Evolutionary conservation across 768 basidiomycete species (phyloP).

Genomic region (Suillus brevipes): DNA sequence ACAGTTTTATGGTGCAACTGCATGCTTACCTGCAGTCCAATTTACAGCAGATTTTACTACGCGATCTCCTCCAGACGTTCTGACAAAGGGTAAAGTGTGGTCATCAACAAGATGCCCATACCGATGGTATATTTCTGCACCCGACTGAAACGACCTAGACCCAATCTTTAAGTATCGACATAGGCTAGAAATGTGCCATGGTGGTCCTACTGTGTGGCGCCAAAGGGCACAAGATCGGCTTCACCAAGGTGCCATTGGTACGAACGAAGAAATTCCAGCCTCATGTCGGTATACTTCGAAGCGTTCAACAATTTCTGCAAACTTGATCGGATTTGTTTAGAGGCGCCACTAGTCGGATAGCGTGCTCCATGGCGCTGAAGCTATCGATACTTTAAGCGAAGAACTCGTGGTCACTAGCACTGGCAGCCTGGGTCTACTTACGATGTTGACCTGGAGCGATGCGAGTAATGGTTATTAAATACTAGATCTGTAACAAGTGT

Average conservation of each 20-base stretch:
- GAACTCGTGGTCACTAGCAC: not conserved
- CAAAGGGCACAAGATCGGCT: conserved; percentile 64
- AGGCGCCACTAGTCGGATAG: conserved; percentile 60
- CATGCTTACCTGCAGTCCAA: conserved; percentile 59
- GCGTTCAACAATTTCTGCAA: conserved; percentile 56
- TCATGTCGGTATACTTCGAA: conserved; percentile 41
- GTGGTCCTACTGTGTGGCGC: conserved; percentile 57
- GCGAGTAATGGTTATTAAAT: not conserved
- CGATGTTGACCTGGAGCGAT: conserved; percentile 29
- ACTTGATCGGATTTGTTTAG: conserved; percentile 43
- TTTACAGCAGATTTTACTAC: conserved; percentile 69
- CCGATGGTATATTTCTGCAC: conserved; percentile 49
- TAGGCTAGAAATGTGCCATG: not conserved
- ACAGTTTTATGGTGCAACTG: not conserved
- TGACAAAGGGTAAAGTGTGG: conserved; percentile 51
- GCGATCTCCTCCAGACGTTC: conserved; percentile 51
- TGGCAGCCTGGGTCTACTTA: conserved; percentile 11
- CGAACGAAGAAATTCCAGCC: conserved; percentile 55
- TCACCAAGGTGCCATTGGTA: conserved; percentile 60
- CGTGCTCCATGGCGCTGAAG: conserved; percentile 82
- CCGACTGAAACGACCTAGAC: conserved; percentile 51
- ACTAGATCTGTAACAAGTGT: not conserved
- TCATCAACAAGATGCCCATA: conserved; percentile 50
- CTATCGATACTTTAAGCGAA: conserved; percentile 36
- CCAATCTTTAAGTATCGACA: not conserved